A percentile compares a stretch with the other conserved stretches of the same genome.
These are phyloP conservation scores for Penicillium sp. DNA, from an alignment of 2,329 filamentous ascomycete genomes.

Conservation along the genomic window DNA sequence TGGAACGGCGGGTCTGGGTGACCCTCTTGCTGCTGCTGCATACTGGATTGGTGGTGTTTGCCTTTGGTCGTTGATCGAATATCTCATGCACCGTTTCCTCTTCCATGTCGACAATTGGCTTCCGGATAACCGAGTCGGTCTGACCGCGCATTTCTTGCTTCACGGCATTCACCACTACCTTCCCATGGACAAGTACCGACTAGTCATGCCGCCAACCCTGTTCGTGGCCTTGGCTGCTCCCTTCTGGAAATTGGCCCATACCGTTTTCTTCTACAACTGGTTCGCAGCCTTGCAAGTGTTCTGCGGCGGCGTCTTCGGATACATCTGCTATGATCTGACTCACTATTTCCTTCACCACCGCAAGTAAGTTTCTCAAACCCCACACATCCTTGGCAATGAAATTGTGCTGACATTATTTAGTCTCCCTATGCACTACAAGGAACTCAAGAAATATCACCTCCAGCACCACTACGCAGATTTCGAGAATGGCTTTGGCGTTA, in stretches of 20 bases:
- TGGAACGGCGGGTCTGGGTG: slow-evolving; percentile 62
- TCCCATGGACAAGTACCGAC: slow-evolving; percentile 96
- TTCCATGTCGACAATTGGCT: slow-evolving; percentile 92
- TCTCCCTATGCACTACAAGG: slow-evolving; percentile 84
- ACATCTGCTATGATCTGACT: slow-evolving; percentile 93
- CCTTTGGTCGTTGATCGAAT: slow-evolving; percentile 90
- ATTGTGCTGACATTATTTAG: slow-evolving; percentile 36
- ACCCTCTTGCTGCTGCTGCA: slow-evolving; percentile 47
- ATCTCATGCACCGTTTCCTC: slow-evolving; percentile 81
- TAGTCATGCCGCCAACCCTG: slow-evolving; percentile 93
- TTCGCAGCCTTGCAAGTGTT: slow-evolving; percentile 74
- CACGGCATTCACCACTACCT: slow-evolving; percentile 98
- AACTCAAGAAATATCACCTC: slow-evolving; percentile 95
- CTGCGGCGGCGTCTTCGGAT: slow-evolving; percentile 91
- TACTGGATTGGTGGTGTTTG: slow-evolving; percentile 72
- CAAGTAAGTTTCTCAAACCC: slow-evolving; percentile 57
- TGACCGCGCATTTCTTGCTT: slow-evolving; percentile 88
- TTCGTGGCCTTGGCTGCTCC: slow-evolving; percentile 81
- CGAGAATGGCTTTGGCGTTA: slow-evolving; percentile 95
- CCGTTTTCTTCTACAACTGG: slow-evolving; percentile 83
- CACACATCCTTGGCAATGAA: background rate
- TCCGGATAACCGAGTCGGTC: slow-evolving; percentile 83
- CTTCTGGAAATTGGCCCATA: slow-evolving; percentile 89
- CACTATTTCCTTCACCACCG: slow-evolving; percentile 98
- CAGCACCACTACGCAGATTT: slow-evolving; percentile 98